Base-by-base conservation (phyloP, 768 basidiomycete genomes). In the Lactarius hatsudake region DNA sequence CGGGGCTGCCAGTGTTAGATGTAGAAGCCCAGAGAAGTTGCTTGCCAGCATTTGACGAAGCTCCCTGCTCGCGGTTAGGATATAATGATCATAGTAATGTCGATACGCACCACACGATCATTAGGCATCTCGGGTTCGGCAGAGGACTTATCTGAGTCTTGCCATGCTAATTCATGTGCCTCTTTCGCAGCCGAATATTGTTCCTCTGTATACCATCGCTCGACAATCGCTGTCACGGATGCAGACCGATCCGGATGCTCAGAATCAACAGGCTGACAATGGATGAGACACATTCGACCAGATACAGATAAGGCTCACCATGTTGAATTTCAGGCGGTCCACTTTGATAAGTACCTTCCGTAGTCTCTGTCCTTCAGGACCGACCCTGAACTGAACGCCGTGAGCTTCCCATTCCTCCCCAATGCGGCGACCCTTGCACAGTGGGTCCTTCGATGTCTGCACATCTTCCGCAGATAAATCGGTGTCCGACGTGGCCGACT, bases 351-450 rank as follows among this genome's bases (percentile, higher is more conserved):
- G 76, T 34, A 85, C 83, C 67, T 87, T 87, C 32, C 89, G 85
- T 57, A 92, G 79, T 34, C 88, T 80, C 71, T 88, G 84, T 26
- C 89, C 90, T 63, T 88, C 87, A 10, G 81, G 81, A 1, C 87
- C 87, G 64, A 93, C 83, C 76, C 90, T 93, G 78, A 84, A 93
- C 62, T 78, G 79, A 42, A 89, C 79, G 53, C 88, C 90, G 71
- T 88, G 87, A 40, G 76, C 83, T 70, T 89, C 86, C 91, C 91
- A 94, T 74, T 87, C 83, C 40, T 93, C 91, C 32, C 90, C 90
- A 66, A 90, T 82, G 65, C 79, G 81, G 61, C 86, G 83, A 32
- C 82, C 81, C 70, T 81, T 83, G 65, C 85, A 84, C n/a, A 81
- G 78, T 12, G 82, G 79, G 69, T 83, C 83, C 59, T 74, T 76